These are phyloP conservation scores for Hyparrhenia diplandra DNA, from an alignment of 176 grass and related monocot species.

Conservation along the genomic window DNA sequence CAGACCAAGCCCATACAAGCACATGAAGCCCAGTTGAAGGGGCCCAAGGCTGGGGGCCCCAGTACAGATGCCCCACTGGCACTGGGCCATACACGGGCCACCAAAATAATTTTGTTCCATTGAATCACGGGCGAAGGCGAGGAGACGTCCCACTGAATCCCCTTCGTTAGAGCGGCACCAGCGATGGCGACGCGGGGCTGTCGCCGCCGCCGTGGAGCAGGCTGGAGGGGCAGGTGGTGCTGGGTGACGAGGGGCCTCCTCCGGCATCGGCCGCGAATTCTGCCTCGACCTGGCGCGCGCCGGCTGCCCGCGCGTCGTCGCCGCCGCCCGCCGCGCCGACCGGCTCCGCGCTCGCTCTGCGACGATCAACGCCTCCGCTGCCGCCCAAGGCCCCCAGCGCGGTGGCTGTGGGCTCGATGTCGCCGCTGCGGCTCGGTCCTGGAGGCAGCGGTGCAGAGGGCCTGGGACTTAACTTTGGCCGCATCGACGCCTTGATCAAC, in stretches of 20 bases:
- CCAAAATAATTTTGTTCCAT: too few species aligned
- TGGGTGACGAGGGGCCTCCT: constrained; percentile 83
- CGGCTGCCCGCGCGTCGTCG: constrained; percentile 60
- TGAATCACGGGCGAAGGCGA: too few species aligned
- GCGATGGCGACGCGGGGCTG: constrained; percentile 6
- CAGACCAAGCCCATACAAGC: too few species aligned
- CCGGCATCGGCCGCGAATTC: constrained; percentile 82
- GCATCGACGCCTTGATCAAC: constrained; percentile 75
- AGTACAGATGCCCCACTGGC: too few species aligned
- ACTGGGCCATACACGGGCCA: too few species aligned
- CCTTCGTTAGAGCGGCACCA: not conserved
- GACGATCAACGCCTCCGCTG: constrained; percentile 56
- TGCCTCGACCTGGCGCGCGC: constrained; percentile 67
- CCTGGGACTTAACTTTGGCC: constrained; percentile 76
- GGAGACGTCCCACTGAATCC: too few species aligned
- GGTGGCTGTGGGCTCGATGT: constrained; percentile 37
- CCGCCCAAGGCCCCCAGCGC: not conserved
- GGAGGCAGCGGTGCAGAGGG: constrained; percentile 46
- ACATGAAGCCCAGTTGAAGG: too few species aligned
- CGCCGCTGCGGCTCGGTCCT: constrained; percentile 31
- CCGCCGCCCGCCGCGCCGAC: constrained; percentile 56
- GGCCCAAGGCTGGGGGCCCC: too few species aligned
- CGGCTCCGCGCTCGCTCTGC: constrained; percentile 81
- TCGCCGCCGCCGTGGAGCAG: constrained; percentile 41
- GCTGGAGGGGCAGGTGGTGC: constrained; percentile 66